Conservation (phyloP, 78 protist genomes). For the Polysphondylium violaceum region DNA sequence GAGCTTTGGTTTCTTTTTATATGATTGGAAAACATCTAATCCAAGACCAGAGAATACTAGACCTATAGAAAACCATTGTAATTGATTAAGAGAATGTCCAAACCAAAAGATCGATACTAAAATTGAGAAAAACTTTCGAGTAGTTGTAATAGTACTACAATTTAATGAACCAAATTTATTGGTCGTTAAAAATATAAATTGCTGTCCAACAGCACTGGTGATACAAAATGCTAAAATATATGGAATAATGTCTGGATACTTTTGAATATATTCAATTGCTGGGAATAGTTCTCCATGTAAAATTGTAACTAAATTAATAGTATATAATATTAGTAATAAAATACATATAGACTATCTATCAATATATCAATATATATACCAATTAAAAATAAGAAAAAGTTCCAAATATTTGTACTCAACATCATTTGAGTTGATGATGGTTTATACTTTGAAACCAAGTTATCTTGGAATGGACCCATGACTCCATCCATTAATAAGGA, state of each 20-base stretch:
- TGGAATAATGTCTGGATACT: slow-evolving; percentile 28
- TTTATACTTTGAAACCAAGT: slow-evolving; percentile 29
- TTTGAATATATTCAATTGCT: slow-evolving; percentile 29
- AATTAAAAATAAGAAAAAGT: slow-evolving; percentile 17
- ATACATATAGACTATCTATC: not conserved
- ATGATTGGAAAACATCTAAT: slow-evolving; percentile 34
- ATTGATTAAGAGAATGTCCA: slow-evolving; percentile 26
- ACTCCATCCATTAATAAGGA: slow-evolving; percentile 65
- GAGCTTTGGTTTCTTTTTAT: slow-evolving; percentile 18
- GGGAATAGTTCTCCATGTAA: slow-evolving; percentile 34
- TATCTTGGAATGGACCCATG: slow-evolving; percentile 72
- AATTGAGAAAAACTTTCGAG: slow-evolving; percentile 72
- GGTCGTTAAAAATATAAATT: slow-evolving; percentile 52
- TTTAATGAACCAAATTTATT: slow-evolving; percentile 44
- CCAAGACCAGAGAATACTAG: slow-evolving; percentile 56
- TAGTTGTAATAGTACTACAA: slow-evolving; percentile 67
- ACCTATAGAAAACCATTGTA: slow-evolving; percentile 60
- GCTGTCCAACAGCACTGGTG: slow-evolving; percentile 78
- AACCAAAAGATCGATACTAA: slow-evolving; percentile 60
- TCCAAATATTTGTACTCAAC: slow-evolving; percentile 72
- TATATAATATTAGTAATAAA: not conserved
- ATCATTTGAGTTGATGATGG: slow-evolving; percentile 66
- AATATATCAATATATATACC: not conserved
- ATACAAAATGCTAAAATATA: slow-evolving; percentile 34
- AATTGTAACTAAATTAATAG: slow-evolving; percentile 17